phyloP scores from a whole-genome alignment of 257 asterid species.

The Cinchona pubescens region DNA sequence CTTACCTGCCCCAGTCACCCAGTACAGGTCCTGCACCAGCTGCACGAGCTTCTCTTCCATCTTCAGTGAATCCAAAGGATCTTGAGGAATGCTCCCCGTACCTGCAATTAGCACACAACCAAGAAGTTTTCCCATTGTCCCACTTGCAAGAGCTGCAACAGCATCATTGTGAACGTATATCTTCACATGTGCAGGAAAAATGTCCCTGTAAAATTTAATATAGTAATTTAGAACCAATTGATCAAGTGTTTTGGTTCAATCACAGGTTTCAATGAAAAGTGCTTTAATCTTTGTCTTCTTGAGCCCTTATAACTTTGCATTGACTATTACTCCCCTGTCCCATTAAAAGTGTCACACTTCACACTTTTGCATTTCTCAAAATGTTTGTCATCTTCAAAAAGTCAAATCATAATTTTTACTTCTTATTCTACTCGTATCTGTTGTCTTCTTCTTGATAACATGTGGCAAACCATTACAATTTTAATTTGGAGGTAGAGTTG shows the following conservation, averaged over 20 bases:
- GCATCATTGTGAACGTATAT: slow-evolving; percentile 85
- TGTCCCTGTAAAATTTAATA: slow-evolving; percentile 44
- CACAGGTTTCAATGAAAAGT: background rate
- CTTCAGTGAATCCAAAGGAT: slow-evolving; percentile 89
- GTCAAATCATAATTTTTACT: no score
- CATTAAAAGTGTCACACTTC: no score
- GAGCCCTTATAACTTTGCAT: background rate
- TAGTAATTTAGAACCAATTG: slow-evolving; percentile 25
- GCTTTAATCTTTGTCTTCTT: background rate
- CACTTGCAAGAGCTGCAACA: slow-evolving; percentile 98
- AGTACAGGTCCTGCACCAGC: slow-evolving; percentile 98
- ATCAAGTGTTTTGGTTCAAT: background rate
- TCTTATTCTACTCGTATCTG: no score
- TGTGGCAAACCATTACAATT: no score
- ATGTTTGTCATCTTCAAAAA: no score
- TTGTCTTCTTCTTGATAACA: no score
- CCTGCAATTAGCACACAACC: slow-evolving; percentile 96
- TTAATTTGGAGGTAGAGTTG: no score
- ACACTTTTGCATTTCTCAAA: no score
- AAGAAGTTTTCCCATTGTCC: slow-evolving; percentile 90
- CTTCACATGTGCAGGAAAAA: slow-evolving; percentile 63
- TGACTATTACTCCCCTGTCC: no score
- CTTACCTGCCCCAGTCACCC: slow-evolving; percentile 99
- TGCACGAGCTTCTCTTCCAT: slow-evolving; percentile 90
- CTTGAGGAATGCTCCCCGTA: slow-evolving; percentile 95